phyloP scores from a whole-genome alignment of 2,329 filamentous ascomycete genomes.

The Colletotrichum theobromicola region DNA sequence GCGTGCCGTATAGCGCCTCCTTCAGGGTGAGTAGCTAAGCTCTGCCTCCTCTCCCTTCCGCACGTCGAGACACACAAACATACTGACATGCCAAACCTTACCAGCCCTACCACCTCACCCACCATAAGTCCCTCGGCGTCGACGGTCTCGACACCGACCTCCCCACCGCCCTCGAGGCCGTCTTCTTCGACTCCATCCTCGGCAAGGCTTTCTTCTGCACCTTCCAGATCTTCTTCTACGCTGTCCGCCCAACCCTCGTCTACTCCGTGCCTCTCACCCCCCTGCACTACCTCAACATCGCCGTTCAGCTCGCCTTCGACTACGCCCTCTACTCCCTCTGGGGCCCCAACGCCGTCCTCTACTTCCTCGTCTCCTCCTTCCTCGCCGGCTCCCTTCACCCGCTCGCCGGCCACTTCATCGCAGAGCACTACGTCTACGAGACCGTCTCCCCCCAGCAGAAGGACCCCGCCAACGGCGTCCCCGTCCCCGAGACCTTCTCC shows the following conservation, averaged over 20 bases:
- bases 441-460: constrained; percentile 60
- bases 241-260: constrained; percentile 91
- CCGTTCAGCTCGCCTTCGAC: constrained; percentile 81
- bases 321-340: constrained; percentile 65
- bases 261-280: constrained; percentile 87
- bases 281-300: constrained; percentile 84
- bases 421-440: constrained; percentile 90
- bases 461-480: constrained; percentile 64
- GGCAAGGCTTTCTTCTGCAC: constrained; percentile 99
- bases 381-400: constrained; percentile 93
- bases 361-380: constrained; percentile 89
- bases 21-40: constrained; percentile 70
- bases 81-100: constrained; percentile 24
- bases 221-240: constrained; percentile 99
- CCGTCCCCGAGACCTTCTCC: constrained; percentile 91
- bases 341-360: constrained; percentile 72
- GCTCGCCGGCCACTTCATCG: constrained; percentile 96
- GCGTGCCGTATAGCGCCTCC: constrained; percentile 92
- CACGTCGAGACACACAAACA: neutral
- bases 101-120: constrained; percentile 94
- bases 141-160: constrained; percentile 96
- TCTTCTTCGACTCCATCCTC: constrained; percentile 92
- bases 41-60: neutral
- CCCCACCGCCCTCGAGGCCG: constrained; percentile 86
- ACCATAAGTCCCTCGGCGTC: constrained; percentile 98